Evolutionary conservation across 1,284 basidiomycete genomes (phyloP).

Genomic region (Puccinia hordei): DNA sequence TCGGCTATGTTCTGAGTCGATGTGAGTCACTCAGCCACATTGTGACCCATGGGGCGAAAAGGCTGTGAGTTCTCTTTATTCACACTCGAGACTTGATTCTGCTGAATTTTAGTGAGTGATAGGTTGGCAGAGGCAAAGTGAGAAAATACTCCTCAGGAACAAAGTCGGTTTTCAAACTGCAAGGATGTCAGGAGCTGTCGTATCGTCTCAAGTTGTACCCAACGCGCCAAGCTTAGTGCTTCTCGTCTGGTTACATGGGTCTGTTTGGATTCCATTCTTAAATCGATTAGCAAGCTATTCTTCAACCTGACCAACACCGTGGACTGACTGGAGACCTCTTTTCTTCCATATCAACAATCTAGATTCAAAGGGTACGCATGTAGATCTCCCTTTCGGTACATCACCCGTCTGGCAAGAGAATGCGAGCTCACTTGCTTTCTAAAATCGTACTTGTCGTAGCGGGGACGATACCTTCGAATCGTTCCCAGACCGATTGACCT

Average conservation of each 20-base stretch:
- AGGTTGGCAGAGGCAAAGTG: not conserved
- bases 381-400: not conserved
- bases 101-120: not conserved
- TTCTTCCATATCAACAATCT: not conserved
- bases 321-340: not conserved
- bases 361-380: slow-evolving; percentile 14
- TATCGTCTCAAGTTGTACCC: not conserved
- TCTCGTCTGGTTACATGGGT: slow-evolving; percentile 16
- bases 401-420: not conserved
- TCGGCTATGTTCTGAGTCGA: not conserved
- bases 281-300: not conserved
- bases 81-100: not conserved
- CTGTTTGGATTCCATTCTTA: not conserved
- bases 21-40: too few relatives aligned
- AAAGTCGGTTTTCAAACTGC: not conserved
- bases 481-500: slow-evolving; percentile 34
- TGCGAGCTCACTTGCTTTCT: not conserved
- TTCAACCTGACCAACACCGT: not conserved
- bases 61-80: not conserved
- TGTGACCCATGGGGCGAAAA: not conserved
- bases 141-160: not conserved
- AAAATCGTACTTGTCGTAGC: too few relatives aligned
- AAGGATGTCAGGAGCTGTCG: not conserved
- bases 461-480: slow-evolving; percentile 46
- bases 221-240: not conserved